Conservation (phyloP, 2,329 filamentous ascomycete species). For the Fonsecaea erecta region DNA sequence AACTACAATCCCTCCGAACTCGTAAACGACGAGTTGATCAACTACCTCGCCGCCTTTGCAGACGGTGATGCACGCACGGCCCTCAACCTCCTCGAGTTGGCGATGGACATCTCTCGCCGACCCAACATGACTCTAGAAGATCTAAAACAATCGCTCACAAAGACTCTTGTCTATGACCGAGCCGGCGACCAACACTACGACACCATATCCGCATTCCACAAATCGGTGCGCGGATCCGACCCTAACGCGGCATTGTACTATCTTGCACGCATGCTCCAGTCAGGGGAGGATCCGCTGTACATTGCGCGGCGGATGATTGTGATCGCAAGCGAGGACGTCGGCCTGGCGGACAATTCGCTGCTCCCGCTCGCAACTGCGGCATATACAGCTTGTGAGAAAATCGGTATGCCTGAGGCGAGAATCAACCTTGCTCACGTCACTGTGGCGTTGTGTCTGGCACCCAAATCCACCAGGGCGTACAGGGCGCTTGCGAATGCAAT, state of each 20-base stretch:
- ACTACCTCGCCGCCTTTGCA: constrained; percentile 81
- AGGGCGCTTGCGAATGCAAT: constrained; percentile 79
- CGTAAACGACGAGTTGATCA: constrained; percentile 75
- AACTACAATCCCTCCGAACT: constrained; percentile 58
- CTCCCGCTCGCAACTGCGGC: constrained; percentile 82
- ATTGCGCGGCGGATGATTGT: constrained; percentile 92
- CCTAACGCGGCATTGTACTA: constrained; percentile 92
- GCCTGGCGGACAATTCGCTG: constrained; percentile 83
- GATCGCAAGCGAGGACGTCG: constrained; percentile 91
- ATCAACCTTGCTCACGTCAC: constrained; percentile 89
- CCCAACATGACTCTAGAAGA: constrained; percentile 71
- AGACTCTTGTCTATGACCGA: constrained; percentile 92
- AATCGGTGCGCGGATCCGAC: constrained; percentile 86
- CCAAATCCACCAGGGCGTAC: constrained; percentile 87
- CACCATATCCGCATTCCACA: constrained; percentile 95
- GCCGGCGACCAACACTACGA: constrained; percentile 97
- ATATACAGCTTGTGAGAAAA: constrained; percentile 86
- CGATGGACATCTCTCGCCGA: constrained; percentile 69
- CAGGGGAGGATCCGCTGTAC: constrained; percentile 90
- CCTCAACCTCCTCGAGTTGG: constrained; percentile 87
- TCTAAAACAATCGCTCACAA: constrained; percentile 82
- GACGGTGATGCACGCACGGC: constrained; percentile 93
- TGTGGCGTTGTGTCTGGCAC: constrained; percentile 77
- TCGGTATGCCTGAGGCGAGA: constrained; percentile 91
- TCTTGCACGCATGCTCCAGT: constrained; percentile 91